phyloP scores from a whole-genome alignment of 78 protist species.

The Dictyostelium brefeldianum region DNA sequence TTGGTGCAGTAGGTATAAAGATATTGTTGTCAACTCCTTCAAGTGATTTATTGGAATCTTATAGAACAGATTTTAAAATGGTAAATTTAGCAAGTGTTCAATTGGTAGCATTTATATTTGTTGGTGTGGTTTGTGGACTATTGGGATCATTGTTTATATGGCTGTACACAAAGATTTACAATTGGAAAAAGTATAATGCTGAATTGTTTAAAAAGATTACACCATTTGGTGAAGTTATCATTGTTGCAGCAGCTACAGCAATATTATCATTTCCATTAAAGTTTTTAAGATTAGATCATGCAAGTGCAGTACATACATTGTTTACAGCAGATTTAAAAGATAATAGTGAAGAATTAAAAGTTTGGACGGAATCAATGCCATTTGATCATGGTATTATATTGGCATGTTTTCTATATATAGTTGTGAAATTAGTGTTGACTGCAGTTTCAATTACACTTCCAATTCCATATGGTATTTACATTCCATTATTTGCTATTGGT shows the following conservation, averaged over 20 bases:
- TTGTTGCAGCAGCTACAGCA: slow-evolving; percentile 61
- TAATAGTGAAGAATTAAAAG: slow-evolving; percentile 44
- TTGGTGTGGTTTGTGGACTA: slow-evolving; percentile 59
- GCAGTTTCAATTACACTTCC: slow-evolving; percentile 80
- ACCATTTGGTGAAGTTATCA: slow-evolving; percentile 73
- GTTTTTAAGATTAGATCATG: slow-evolving; percentile 70
- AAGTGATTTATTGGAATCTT: slow-evolving; percentile 53
- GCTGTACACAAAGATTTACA: slow-evolving; percentile 42
- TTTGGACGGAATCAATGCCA: slow-evolving; percentile 67
- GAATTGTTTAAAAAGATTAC: slow-evolving; percentile 48
- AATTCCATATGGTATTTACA: slow-evolving; percentile 86
- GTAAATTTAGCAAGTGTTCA: slow-evolving; percentile 57
- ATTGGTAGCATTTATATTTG: slow-evolving; percentile 44
- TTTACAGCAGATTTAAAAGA: slow-evolving; percentile 46
- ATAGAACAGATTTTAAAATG: slow-evolving; percentile 22
- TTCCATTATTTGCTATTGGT: slow-evolving; percentile 86
- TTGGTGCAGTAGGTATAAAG: slow-evolving; percentile 79
- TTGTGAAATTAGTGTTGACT: slow-evolving; percentile 67
- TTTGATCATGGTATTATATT: slow-evolving; percentile 46
- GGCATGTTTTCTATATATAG: slow-evolving; percentile 61
- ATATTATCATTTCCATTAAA: slow-evolving; percentile 47
- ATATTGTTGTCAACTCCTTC: slow-evolving; percentile 19
- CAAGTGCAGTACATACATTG: slow-evolving; percentile 73
- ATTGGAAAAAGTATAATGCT: slow-evolving; percentile 65
- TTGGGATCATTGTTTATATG: slow-evolving; percentile 46